Evolutionary conservation across 148 eudicot species (phyloP).

Genomic region (Camellia japonica): DNA sequence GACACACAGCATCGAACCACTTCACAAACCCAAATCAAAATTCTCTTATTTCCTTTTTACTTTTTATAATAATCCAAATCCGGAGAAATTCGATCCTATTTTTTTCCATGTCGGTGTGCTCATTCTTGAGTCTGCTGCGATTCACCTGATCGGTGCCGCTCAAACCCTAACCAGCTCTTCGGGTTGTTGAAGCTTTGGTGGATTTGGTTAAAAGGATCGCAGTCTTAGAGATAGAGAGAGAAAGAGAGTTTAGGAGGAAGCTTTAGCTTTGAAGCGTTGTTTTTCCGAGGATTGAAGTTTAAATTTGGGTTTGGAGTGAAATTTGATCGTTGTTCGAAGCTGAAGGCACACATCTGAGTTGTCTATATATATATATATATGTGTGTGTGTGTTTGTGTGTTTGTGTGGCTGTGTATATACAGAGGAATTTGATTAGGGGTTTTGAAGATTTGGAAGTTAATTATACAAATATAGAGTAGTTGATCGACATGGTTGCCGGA

Average conservation of each 20-base stretch:
- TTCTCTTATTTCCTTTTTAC: neutral
- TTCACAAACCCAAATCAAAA: neutral
- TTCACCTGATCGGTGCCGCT: conserved; percentile 5
- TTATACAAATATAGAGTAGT: neutral
- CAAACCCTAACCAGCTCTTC: neutral
- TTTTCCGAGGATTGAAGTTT: neutral
- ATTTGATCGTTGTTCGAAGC: conserved; percentile 5
- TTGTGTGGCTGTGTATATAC: neutral
- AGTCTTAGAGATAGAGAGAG: neutral
- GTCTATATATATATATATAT: neutral
- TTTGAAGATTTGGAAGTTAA: too few species aligned
- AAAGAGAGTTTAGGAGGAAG: neutral
- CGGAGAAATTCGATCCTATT: neutral
- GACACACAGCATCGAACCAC: too few species aligned
- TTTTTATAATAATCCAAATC: neutral
- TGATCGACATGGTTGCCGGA: conserved; percentile 58
- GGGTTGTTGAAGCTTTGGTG: neutral
- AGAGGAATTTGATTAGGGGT: too few species aligned
- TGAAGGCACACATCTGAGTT: conserved; percentile 1
- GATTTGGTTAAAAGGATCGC: conserved; percentile 5
- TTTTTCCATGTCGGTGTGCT: neutral
- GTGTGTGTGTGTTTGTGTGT: neutral
- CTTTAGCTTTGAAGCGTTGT: conserved; percentile 1
- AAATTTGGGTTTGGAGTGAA: neutral
- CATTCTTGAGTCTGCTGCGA: neutral